Evolutionary conservation across 805 yeast genomes (phyloP).

Genomic region (Wickerhamomyces chambardii): DNA sequence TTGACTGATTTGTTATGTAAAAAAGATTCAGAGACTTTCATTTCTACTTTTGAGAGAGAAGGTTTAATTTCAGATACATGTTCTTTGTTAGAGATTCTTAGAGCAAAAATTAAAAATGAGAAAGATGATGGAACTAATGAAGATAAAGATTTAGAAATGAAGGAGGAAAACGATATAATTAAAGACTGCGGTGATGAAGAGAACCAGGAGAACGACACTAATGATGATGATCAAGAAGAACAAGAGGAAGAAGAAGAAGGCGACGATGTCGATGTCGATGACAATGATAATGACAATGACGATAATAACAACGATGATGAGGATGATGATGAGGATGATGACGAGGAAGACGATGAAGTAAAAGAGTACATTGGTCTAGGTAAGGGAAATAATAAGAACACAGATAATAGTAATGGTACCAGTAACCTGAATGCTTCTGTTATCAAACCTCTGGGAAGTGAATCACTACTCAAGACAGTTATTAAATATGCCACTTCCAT

Average conservation of each 20-base stretch:
- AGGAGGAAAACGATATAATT: too few species aligned
- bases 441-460: slow-evolving; percentile 4
- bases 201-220: slow-evolving; percentile 9
- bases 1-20: slow-evolving; percentile 35
- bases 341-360: slow-evolving; percentile 14
- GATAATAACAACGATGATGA: slow-evolving; percentile 10
- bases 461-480: slow-evolving; percentile 5
- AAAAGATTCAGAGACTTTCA: slow-evolving; percentile 33
- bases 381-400: slow-evolving; percentile 3
- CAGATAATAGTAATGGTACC: too few species aligned
- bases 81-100: slow-evolving; percentile 19
- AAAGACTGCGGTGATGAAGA: slow-evolving; percentile 10
- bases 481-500: slow-evolving; percentile 14
- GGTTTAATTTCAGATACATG: slow-evolving; percentile 54
- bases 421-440: too few species aligned
- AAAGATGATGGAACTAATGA: slow-evolving; percentile 9
- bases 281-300: slow-evolving; percentile 10
- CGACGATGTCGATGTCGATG: slow-evolving; percentile 20
- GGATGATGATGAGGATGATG: slow-evolving; percentile 14
- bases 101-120: slow-evolving; percentile 7
- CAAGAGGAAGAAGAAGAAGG: slow-evolving; percentile 15
- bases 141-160: slow-evolving; percentile 9
- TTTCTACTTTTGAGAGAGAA: slow-evolving; percentile 52
- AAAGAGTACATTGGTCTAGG: slow-evolving; percentile 14
- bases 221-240: slow-evolving; percentile 11